These are phyloP conservation scores for Skeletonema tropicum DNA, from an alignment of 108 stramenopile species.

Conservation along the genomic window DNA sequence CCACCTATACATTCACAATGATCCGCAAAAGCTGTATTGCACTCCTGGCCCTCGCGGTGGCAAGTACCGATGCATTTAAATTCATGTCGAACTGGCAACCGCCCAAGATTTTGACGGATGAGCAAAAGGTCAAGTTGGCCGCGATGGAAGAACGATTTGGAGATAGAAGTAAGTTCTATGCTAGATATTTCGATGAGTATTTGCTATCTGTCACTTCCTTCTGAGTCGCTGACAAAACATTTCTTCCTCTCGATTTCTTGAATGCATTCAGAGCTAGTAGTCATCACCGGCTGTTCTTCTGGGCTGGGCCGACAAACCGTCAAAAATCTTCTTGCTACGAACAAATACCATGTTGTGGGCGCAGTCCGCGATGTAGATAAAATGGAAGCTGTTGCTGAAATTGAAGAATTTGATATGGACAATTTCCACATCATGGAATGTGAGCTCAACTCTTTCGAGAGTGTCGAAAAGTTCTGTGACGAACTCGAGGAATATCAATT, in stretches of 20 bases:
- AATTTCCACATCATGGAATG: slow-evolving; percentile 86
- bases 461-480: slow-evolving; percentile 81
- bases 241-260: not conserved
- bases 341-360: slow-evolving; percentile 87
- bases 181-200: not conserved
- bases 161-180: slow-evolving; percentile 75
- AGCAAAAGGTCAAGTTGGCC: slow-evolving; percentile 57
- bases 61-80: slow-evolving; percentile 57
- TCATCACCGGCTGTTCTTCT: slow-evolving; percentile 87
- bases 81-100: slow-evolving; percentile 80
- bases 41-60: slow-evolving; percentile 12
- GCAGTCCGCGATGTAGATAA: slow-evolving; percentile 87
- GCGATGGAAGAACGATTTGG: slow-evolving; percentile 70
- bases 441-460: slow-evolving; percentile 88
- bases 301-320: slow-evolving; percentile 91
- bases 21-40: no score
- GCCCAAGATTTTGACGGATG: slow-evolving; percentile 61
- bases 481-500: slow-evolving; percentile 71
- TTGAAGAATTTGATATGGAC: slow-evolving; percentile 77
- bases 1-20: no score
- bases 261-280: slow-evolving; percentile 74
- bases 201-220: not conserved
- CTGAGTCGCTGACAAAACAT: not conserved
- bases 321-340: slow-evolving; percentile 74
- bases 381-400: slow-evolving; percentile 90